These are phyloP conservation scores for Nephelium lappaceum DNA, from an alignment of 345 rosid genomes.

Conservation along the genomic window DNA sequence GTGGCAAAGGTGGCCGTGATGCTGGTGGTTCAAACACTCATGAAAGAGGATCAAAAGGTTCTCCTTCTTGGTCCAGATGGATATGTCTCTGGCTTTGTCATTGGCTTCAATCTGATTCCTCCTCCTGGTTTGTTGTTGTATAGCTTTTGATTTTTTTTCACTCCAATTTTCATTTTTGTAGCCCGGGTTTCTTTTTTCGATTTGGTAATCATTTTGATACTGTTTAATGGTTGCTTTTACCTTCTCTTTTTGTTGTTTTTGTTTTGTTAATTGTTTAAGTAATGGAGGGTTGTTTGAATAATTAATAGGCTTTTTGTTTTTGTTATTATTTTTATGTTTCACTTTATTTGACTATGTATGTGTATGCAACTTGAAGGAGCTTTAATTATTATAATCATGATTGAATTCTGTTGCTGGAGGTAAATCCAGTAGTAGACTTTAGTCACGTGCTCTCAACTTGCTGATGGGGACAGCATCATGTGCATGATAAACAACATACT, in stretches of 20 bases:
- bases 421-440: neutral
- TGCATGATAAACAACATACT: neutral
- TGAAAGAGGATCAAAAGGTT: constrained; percentile 31
- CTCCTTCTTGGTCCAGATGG: constrained; percentile 49
- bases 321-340: neutral
- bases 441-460: neutral
- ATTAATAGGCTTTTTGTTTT: neutral
- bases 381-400: neutral
- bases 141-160: neutral
- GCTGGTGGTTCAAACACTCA: neutral
- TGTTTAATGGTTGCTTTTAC: neutral
- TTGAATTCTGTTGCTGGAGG: neutral
- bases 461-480: neutral
- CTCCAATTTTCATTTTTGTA: neutral
- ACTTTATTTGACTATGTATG: neutral
- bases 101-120: constrained; percentile 65
- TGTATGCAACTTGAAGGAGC: neutral
- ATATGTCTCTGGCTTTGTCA: constrained; percentile 63
- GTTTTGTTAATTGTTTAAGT: neutral
- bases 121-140: constrained; percentile 39
- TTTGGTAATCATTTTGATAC: neutral
- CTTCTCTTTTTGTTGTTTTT: neutral
- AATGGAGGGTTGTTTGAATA: neutral
- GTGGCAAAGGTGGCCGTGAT: constrained; percentile 15
- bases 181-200: neutral